These are phyloP conservation scores for Aurifilum marmelostoma DNA, from an alignment of 2,329 filamentous ascomycete species.

Conservation along the genomic window DNA sequence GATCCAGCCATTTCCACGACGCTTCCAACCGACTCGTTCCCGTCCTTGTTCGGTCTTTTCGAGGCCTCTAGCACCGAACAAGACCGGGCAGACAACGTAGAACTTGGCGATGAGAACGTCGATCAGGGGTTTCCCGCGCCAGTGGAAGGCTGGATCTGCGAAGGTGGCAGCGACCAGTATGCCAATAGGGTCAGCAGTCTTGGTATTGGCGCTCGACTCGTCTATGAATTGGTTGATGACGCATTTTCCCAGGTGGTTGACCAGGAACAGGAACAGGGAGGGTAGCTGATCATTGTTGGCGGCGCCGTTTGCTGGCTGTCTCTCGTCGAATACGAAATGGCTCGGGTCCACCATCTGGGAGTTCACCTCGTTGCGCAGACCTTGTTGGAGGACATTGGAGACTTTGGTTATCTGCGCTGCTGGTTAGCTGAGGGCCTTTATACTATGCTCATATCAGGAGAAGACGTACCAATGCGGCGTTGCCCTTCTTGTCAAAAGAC, in stretches of 20 bases:
- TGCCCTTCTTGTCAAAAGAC: constrained; percentile 45
- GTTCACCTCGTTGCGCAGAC: constrained; percentile 51
- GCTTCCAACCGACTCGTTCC: constrained; percentile 73
- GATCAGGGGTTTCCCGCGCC: constrained; percentile 68
- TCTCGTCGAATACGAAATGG: constrained; percentile 50
- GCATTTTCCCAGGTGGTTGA: constrained; percentile 72
- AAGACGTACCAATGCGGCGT: constrained; percentile 47
- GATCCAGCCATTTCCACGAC: constrained; percentile 62
- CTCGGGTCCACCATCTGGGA: constrained; percentile 55
- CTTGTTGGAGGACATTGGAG: constrained; percentile 53
- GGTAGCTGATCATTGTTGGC: constrained; percentile 55
- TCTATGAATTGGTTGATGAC: constrained; percentile 67
- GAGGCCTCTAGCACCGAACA: constrained; percentile 81
- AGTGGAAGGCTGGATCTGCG: constrained; percentile 63
- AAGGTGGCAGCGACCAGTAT: constrained; percentile 71
- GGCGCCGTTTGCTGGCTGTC: constrained; percentile 45
- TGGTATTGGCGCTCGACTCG: constrained; percentile 62
- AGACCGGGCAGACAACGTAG: constrained; percentile 75
- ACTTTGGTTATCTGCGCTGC: constrained; percentile 51
- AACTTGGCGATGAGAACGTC: constrained; percentile 84
- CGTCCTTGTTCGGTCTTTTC: constrained; percentile 74
- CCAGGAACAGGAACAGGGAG: constrained; percentile 68
- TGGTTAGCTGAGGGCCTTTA: constrained; percentile 18
- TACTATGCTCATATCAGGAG: constrained; percentile 16
- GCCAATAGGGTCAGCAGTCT: constrained; percentile 72